Evolutionary conservation across 768 basidiomycete species (phyloP).

Genomic region (Dictyophora rubrovolvata): DNA sequence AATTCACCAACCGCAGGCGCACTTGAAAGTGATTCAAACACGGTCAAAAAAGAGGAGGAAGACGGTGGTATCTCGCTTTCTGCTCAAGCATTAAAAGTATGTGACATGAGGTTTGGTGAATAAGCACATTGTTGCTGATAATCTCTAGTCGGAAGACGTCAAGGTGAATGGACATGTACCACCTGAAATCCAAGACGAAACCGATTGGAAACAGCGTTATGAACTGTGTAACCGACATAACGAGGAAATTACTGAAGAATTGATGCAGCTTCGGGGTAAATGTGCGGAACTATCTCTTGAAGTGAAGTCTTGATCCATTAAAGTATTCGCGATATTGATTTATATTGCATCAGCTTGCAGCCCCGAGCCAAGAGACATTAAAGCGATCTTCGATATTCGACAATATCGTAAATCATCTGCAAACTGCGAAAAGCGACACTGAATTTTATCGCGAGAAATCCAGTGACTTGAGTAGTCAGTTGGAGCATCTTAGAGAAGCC

Average conservation of each 20-base stretch:
- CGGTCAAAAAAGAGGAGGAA: constrained; percentile 32
- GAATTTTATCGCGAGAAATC: constrained; percentile 5
- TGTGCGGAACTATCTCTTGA: not conserved
- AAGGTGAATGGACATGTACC: not conserved
- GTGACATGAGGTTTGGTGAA: not conserved
- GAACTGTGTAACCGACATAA: constrained; percentile 12
- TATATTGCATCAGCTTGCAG: not conserved
- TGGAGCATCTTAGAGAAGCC: constrained; percentile 1
- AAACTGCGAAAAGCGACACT: not conserved
- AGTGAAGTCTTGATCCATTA: not conserved
- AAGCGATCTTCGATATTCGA: constrained; percentile 1
- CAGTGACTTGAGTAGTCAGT: not conserved
- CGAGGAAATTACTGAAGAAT: constrained; percentile 1
- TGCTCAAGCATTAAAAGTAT: not conserved
- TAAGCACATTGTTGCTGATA: not conserved
- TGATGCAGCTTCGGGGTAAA: not conserved
- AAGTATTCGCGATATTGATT: not conserved
- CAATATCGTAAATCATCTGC: not conserved
- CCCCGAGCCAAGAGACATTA: constrained; percentile 1
- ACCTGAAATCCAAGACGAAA: constrained; percentile 10
- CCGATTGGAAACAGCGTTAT: constrained; percentile 12
- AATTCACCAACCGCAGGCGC: constrained; percentile 14
- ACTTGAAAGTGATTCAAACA: constrained; percentile 18
- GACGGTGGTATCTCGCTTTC: constrained; percentile 24
- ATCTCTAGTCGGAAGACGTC: constrained; percentile 24